Evolutionary conservation across 2,329 filamentous ascomycete genomes (phyloP), one percentile per base, ranked within the genome.

Genomic region (Geosmithia putterillii): DNA sequence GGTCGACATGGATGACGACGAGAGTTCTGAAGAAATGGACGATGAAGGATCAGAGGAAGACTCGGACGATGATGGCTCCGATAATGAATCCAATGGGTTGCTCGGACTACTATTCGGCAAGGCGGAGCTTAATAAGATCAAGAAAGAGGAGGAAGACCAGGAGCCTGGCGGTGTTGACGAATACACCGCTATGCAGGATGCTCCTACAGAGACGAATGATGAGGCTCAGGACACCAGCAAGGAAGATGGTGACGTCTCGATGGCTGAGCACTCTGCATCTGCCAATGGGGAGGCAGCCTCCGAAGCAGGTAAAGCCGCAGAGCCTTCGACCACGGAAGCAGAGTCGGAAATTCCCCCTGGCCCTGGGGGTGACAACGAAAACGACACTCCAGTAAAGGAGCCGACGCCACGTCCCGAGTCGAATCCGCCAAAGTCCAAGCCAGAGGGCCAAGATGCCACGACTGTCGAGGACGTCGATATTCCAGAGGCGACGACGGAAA

Each of bases 1-100:
- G 2, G 64, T 81, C 19, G 76, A 81, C 51, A 83, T 83, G 78
- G 78, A 82, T 49, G 77, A 81, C 46, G 77, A 81, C 45, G 61
- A 79, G 50, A 76, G 74, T 3, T 77, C 76, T 3, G 54, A 50
- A 23, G 62, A 67, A 18, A 66, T 62, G 43, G 65, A 64, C 42
- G 65, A 64, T 15, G 65, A 69, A 25, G 66, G 62, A 6, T 66
- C 66, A 3, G 66, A 62, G 7, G 65, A 65, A 4, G 59, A 61
- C 22, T 58, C 59, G 7, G 57, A 60, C 2, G 61, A 58, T 2
- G 62, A 61, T 4, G 69, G 67, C 15, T 56, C 65, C 9, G 38
- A 15, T 8, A 38, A 36, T 41, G 37, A 62, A n/a, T 62, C 66
- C 1, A 54, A 60, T 22, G 71, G 73, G 1, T 58, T 80, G 0